phyloP scores from a whole-genome alignment of 805 yeast genomes.

The Sungouiozyma intestinalis region DNA sequence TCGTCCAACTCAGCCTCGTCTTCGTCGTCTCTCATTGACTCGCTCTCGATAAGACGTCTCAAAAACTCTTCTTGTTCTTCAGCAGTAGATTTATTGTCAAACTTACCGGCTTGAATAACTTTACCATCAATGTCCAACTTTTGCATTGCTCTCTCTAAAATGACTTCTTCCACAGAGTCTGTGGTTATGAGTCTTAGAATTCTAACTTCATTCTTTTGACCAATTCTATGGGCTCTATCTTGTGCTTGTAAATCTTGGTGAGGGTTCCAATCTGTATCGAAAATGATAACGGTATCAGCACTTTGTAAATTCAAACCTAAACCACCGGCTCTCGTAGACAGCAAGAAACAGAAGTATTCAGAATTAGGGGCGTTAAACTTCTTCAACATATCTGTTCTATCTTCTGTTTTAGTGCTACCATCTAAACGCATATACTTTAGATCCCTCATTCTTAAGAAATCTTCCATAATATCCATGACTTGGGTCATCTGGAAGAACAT shows the following conservation, averaged over 20 bases:
- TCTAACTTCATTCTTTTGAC: slow-evolving; percentile 80
- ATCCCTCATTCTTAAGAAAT: slow-evolving; percentile 54
- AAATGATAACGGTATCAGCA: slow-evolving; percentile 78
- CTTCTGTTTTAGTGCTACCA: slow-evolving; percentile 79
- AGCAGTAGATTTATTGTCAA: slow-evolving; percentile 75
- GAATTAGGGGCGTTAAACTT: slow-evolving; percentile 66
- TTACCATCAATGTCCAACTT: slow-evolving; percentile 81
- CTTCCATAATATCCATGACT: slow-evolving; percentile 86
- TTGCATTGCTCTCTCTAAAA: slow-evolving; percentile 72
- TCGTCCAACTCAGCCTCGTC: slow-evolving; percentile 47
- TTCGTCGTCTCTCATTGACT: slow-evolving; percentile 37
- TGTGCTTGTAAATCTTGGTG: slow-evolving; percentile 88
- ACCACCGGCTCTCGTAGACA: slow-evolving; percentile 86
- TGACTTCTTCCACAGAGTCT: slow-evolving; percentile 77
- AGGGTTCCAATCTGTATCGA: slow-evolving; percentile 87
- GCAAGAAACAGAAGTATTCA: slow-evolving; percentile 65
- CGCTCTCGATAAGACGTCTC: slow-evolving; percentile 62
- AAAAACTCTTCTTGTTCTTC: slow-evolving; percentile 80
- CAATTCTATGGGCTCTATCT: slow-evolving; percentile 84
- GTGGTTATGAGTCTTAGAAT: slow-evolving; percentile 70
- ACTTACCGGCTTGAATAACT: slow-evolving; percentile 86
- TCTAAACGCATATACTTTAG: slow-evolving; percentile 69
- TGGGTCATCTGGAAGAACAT: slow-evolving; percentile 86
- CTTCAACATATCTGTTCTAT: slow-evolving; percentile 64
- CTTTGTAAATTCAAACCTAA: slow-evolving; percentile 78